Conservation (phyloP, 2,329 filamentous ascomycete genomes). For the Macrophomina phaseolina region DNA sequence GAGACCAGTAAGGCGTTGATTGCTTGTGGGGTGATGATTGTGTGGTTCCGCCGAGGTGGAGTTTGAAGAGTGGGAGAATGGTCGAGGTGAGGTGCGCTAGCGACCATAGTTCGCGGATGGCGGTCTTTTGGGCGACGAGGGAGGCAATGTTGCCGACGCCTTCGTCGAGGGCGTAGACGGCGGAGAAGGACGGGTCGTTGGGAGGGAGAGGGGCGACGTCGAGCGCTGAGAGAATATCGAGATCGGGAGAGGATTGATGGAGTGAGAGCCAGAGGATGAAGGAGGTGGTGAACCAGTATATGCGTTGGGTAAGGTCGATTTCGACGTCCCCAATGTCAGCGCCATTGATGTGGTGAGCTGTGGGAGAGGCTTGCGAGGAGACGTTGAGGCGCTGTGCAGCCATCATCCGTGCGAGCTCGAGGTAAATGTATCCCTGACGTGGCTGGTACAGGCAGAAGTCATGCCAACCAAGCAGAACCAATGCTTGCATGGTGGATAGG, state of each 20-base stretch:
- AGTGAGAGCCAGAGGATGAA: constrained; percentile 49
- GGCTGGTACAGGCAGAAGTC: constrained; percentile 39
- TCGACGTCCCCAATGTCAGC: constrained; percentile 50
- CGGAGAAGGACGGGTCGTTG: constrained; percentile 31
- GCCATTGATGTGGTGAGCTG: constrained; percentile 48
- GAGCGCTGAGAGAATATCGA: constrained; percentile 30
- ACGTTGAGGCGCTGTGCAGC: constrained; percentile 43
- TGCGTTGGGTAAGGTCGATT: constrained; percentile 47
- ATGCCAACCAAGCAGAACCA: constrained; percentile 48
- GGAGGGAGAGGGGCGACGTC: constrained; percentile 31
- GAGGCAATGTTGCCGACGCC: constrained; percentile 33
- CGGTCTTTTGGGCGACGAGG: constrained; percentile 29
- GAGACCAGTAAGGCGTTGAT: not conserved
- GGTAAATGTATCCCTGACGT: constrained; percentile 2
- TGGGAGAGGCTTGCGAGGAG: constrained; percentile 35
- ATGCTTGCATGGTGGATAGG: constrained; percentile 38
- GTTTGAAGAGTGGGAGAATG: constrained; percentile 24
- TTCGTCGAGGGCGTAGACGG: constrained; percentile 31
- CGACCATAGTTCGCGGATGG: constrained; percentile 32
- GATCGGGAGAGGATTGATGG: constrained; percentile 40
- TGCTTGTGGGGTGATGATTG: not conserved
- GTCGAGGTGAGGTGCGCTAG: constrained; percentile 32
- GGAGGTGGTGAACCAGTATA: constrained; percentile 50
- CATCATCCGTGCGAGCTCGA: constrained; percentile 2
- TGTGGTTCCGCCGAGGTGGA: not conserved